Evolutionary conservation across 2,329 filamentous ascomycete species (phyloP).

Genomic region (Xylariales sp.): DNA sequence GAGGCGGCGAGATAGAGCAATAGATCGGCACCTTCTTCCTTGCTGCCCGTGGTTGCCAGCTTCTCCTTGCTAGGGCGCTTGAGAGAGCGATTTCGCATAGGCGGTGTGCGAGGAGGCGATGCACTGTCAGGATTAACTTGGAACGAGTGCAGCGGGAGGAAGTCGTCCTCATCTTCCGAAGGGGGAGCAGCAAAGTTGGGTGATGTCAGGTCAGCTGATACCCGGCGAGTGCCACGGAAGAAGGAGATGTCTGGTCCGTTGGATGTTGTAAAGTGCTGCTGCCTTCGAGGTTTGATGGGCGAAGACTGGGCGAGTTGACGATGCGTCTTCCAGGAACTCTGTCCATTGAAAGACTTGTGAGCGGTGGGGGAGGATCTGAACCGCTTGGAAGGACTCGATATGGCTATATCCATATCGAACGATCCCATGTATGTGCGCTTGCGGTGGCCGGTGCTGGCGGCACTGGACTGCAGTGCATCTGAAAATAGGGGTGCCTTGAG

Average conservation of each 20-base stretch:
- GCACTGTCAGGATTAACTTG: constrained; percentile 59
- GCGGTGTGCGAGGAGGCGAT: constrained; percentile 85
- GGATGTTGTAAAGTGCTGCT: constrained; percentile 69
- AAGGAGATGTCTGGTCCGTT: constrained; percentile 73
- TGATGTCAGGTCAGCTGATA: constrained; percentile 59
- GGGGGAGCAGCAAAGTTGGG: constrained; percentile 54
- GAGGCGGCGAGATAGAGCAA: constrained; percentile 85
- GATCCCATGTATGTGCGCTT: constrained; percentile 60
- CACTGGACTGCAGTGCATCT: constrained; percentile 70
- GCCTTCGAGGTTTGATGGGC: constrained; percentile 72
- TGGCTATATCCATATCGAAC: constrained; percentile 43
- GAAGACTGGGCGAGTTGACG: constrained; percentile 81
- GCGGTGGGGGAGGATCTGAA: constrained; percentile 62
- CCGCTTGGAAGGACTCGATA: constrained; percentile 62
- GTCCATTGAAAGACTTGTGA: constrained; percentile 54
- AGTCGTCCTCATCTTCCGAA: constrained; percentile 79
- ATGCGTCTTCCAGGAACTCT: constrained; percentile 69
- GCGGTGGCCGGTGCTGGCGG: constrained; percentile 60
- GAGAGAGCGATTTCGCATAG: constrained; percentile 51
- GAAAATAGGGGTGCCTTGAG: constrained; percentile 81
- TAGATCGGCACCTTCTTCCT: constrained; percentile 78
- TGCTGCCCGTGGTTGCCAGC: constrained; percentile 42
- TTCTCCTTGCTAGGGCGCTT: constrained; percentile 45
- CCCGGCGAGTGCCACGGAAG: constrained; percentile 65
- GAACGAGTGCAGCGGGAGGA: constrained; percentile 74